Evolutionary conservation across 805 yeast genomes (phyloP), one percentile per base, ranked within the genome.

Genomic region (Wickerhamiella cacticola): DNA sequence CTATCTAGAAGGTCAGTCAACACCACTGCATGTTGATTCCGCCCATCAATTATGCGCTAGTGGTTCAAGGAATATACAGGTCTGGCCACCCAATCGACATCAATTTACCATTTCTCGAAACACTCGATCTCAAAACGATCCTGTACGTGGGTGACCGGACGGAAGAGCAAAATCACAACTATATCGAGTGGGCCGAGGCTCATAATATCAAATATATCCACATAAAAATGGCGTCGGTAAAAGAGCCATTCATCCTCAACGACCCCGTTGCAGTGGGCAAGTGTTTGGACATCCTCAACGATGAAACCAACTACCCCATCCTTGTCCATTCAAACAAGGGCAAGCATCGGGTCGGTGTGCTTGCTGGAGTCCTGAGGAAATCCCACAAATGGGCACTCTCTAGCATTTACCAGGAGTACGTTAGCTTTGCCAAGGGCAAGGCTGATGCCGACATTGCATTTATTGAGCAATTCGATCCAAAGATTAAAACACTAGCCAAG

Each of bases 291-390:
- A 46, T 63, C 7, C 54, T 68, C 4, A 48, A 60, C 13, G 71
- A 68, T 50, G 38, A 57, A 19, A 76, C 78, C 12, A 87, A 87
- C 61, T 85, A 82, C 60, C 98, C 98, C 1, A 77, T 89, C 10
- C 68, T 89, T 49, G 75, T 89, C 10, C 97, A 92, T 62, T 86
- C 96, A 3, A 86, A 92, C 63, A 89, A 89, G 67, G 98, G 98
- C n/a, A 92, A 92, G 63, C 98, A 89, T 62, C 66, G 98, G 38
- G 88, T 86, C 2, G 97, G 97, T 0, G 88, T 92, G 1, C 69
- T 88, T 36, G 94, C 88, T n/a, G 98, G 96, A 0, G 71, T 86
- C 25, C 79, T 89, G 73, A 68, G 98, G 43, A 86, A 85, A 59
- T 66, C 87, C 41, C 96, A 87, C 63, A 94, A 94, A 1, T 89